phyloP scores from a whole-genome alignment of 805 yeast genomes.

The Candida stauntonica region DNA sequence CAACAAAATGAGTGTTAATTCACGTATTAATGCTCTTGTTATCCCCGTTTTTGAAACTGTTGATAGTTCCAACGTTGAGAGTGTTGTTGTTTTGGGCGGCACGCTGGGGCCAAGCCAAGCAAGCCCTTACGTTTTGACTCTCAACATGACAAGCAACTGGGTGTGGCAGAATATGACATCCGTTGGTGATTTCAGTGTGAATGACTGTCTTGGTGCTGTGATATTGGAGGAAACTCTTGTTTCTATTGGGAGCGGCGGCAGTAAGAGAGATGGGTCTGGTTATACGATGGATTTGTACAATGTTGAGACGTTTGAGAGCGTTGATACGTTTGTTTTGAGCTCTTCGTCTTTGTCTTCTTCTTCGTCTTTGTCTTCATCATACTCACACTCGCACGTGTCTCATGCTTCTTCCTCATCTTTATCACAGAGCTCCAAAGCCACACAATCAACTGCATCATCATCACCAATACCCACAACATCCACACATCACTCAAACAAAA shows the following conservation, averaged over 20 bases:
- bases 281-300: slow-evolving; percentile 41
- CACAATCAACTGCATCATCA: not conserved
- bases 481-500: slow-evolving; percentile 1
- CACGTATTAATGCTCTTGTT: slow-evolving; percentile 49
- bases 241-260: slow-evolving; percentile 33
- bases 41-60: slow-evolving; percentile 45
- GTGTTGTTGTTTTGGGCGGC: slow-evolving; percentile 62
- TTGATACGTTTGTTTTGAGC: slow-evolving; percentile 15
- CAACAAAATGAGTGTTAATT: slow-evolving; percentile 38
- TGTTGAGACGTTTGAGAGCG: slow-evolving; percentile 31
- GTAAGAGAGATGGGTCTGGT: slow-evolving; percentile 14
- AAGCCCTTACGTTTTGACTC: slow-evolving; percentile 18
- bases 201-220: slow-evolving; percentile 42
- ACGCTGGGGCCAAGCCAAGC: slow-evolving; percentile 43
- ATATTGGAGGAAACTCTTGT: slow-evolving; percentile 47
- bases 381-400: too few relatives aligned
- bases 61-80: slow-evolving; percentile 18
- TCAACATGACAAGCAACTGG: slow-evolving; percentile 24
- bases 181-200: slow-evolving; percentile 26
- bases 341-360: not conserved
- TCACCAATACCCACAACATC: not conserved
- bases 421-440: not conserved
- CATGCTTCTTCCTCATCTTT: not conserved
- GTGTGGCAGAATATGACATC: slow-evolving; percentile 24
- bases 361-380: not conserved